These are phyloP conservation scores for Podospora tetraspora DNA, from an alignment of 495 filamentous ascomycete species.

Conservation along the genomic window DNA sequence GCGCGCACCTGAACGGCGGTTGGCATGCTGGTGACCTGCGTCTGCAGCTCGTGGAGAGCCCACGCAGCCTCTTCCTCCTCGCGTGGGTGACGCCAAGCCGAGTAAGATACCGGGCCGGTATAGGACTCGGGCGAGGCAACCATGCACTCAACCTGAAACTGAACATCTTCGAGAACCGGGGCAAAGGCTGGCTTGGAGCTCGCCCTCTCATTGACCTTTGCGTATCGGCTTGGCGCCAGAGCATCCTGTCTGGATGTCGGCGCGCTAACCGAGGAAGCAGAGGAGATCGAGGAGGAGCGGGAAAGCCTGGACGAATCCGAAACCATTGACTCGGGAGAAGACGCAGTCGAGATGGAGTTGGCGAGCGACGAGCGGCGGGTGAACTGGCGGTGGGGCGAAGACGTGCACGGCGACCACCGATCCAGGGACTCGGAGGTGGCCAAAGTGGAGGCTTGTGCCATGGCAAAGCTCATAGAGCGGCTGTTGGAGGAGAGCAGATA, in stretches of 20 bases:
- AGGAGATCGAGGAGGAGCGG: constrained; percentile 69
- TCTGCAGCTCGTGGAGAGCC: constrained; percentile 60
- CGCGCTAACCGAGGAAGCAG: constrained; percentile 63
- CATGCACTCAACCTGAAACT: constrained; percentile 51
- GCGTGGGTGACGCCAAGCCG: constrained; percentile 39
- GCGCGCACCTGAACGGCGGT: constrained; percentile 26
- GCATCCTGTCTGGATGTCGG: constrained; percentile 66
- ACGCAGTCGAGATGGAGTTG: constrained; percentile 68
- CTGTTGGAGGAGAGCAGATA: constrained; percentile 43
- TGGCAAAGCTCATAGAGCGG: constrained; percentile 66
- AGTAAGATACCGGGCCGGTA: constrained; percentile 44
- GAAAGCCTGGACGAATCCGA: constrained; percentile 74
- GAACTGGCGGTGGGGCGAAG: constrained; percentile 52
- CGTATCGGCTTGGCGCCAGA: constrained; percentile 77
- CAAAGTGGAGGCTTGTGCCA: constrained; percentile 67
- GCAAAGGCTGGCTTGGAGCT: constrained; percentile 43
- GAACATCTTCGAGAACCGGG: constrained; percentile 48
- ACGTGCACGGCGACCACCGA: constrained; percentile 55
- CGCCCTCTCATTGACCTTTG: constrained; percentile 55
- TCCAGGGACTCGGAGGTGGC: constrained; percentile 52
- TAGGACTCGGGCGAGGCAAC: constrained; percentile 60
- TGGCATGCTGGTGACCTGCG: constrained; percentile 32
- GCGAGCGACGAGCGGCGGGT: constrained; percentile 71
- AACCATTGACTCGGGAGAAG: constrained; percentile 87
- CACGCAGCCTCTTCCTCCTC: constrained; percentile 58